Evolutionary conservation across 1,139 yeast genomes (phyloP), one percentile per base, ranked within the genome.

Genomic region (Ogataea hybrid): DNA sequence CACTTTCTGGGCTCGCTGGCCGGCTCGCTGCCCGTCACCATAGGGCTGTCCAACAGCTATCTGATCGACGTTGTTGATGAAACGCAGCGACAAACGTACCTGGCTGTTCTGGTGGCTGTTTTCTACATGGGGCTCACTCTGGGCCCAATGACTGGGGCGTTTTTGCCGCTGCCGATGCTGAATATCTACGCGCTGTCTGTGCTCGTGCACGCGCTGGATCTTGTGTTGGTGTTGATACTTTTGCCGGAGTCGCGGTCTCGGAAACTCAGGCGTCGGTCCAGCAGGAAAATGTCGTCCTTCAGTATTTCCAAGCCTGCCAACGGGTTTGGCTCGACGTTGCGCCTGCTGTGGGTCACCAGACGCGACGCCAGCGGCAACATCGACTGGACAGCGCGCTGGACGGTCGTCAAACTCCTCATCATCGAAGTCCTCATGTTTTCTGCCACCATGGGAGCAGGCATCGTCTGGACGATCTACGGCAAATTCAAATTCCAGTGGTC

Each of bases 51-150:
- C 12, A 75, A 75, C 50, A 73, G 86, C 37, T 84, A 83, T 54
- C 69, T 83, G 22, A 69, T 84, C 4, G 94, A 85, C 61, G 75
- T 81, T 35, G 79, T 77, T 11, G 79, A 75, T 12, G 72, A 82
- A 1, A 67, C 65, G 25, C 66, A 72, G 39, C 63, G 92, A 45
- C 74, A 78, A 14, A 72, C 74, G 39, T 65, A 73, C 2, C 65
- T 84, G 48, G 87, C 89, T 0, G 60, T 75, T 28, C 63, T 75
- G 23, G 69, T 73, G 42, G 87, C 89, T 0, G 64, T 76, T 18
- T 56, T 83, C 45, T 82, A 74, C 53, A 66, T 72, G 5, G 90
- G 90, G 0, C 58, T 80, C 48, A 81, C 84, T 1, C 21, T 74
- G 12, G 92, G 92, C 1, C 94, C 95, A 0, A 45, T 79, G 27